phyloP scores from a whole-genome alignment of 2,329 filamentous ascomycete genomes.

The Botrytis fragariae region DNA sequence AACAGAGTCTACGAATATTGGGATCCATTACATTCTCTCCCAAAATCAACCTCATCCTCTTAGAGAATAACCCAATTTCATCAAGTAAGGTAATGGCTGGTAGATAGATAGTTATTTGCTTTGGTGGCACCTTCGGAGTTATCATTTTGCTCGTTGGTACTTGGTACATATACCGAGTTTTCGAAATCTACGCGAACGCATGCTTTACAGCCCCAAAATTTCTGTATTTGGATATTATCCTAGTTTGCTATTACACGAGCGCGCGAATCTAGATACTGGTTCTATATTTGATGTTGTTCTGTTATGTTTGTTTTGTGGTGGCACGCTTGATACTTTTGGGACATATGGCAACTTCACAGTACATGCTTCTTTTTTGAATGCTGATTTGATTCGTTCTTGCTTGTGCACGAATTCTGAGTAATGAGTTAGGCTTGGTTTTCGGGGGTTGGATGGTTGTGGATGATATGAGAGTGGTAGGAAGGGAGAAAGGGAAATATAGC shows the following conservation, averaged over 20 bases:
- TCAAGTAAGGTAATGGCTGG: slow-evolving; percentile 3
- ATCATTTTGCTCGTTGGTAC: neutral
- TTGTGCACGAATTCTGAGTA: neutral
- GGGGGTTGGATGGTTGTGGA: neutral
- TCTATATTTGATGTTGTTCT: neutral
- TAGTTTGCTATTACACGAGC: neutral
- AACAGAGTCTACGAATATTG: slow-evolving; percentile 55
- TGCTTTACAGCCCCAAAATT: neutral
- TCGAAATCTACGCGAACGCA: neutral
- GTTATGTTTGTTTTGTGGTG: neutral
- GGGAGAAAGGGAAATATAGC: neutral
- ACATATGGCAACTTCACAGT: slow-evolving; percentile 17
- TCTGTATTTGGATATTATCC: neutral
- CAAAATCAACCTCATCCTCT: neutral
- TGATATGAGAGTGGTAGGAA: neutral
- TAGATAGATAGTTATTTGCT: slow-evolving; percentile 13
- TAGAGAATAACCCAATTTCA: neutral
- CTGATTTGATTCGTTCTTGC: neutral
- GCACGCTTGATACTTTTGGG: neutral
- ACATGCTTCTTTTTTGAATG: neutral
- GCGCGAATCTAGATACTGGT: neutral
- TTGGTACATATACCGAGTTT: neutral
- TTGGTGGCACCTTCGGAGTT: slow-evolving; percentile 8
- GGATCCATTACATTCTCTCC: slow-evolving; percentile 44
- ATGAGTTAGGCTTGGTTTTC: neutral